Conservation (phyloP, 2,329 filamentous ascomycete species). For the Botrytis sinoallii region DNA sequence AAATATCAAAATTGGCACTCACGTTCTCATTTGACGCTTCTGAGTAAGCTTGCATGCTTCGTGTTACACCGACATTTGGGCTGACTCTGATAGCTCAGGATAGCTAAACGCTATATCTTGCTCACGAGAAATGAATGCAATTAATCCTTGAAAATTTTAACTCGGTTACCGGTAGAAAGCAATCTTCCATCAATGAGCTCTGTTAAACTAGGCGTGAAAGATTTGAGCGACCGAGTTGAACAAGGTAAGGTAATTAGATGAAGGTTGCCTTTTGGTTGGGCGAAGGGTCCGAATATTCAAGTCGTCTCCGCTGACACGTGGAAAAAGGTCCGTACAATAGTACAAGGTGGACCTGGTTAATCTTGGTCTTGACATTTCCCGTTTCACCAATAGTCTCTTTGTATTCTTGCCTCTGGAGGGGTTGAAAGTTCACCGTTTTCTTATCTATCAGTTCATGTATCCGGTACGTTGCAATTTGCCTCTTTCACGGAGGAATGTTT, state of each 20-base stretch:
- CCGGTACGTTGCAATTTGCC: background rate
- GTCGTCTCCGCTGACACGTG: conserved; percentile 9
- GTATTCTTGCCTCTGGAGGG: background rate
- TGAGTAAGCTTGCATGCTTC: conserved; percentile 14
- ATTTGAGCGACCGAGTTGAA: background rate
- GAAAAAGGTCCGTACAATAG: conserved; percentile 10
- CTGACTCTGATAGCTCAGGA: conserved; percentile 8
- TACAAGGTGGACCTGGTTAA: background rate
- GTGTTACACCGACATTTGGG: conserved; percentile 21
- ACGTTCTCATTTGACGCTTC: conserved; percentile 9
- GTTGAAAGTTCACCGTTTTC: conserved; percentile 2
- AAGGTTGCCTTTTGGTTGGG: background rate
- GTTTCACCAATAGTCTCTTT: background rate
- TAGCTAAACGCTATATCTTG: background rate
- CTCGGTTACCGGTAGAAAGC: background rate
- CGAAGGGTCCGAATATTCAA: background rate
- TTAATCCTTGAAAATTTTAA: background rate
- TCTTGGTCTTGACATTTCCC: background rate
- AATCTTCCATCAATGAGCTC: conserved; percentile 2
- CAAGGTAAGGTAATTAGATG: background rate
- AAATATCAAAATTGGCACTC: conserved; percentile 1
- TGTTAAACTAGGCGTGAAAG: background rate
- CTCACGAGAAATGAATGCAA: background rate
- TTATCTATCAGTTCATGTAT: conserved; percentile 3
- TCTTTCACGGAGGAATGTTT: background rate